phyloP scores from a whole-genome alignment of 306 rosid species.

The Malus sylvestris region DNA sequence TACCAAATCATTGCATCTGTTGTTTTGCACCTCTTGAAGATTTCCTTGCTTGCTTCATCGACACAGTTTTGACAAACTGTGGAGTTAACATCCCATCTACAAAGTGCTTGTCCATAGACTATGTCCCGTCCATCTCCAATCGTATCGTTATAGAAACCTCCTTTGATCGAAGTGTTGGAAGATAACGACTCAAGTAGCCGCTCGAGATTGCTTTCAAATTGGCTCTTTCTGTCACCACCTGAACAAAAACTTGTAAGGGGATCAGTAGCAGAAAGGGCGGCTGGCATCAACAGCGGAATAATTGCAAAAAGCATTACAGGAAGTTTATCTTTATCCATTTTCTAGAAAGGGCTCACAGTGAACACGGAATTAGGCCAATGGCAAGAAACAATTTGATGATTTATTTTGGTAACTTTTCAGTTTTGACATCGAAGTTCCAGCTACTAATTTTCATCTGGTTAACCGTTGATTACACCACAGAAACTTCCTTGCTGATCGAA shows the following conservation, averaged over 20 bases:
- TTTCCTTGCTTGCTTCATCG: constrained; percentile 35
- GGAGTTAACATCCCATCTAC: constrained; percentile 54
- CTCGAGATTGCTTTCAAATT: constrained; percentile 34
- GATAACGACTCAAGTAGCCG: constrained; percentile 33
- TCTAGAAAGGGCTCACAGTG: neutral
- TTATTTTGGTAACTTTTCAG: neutral
- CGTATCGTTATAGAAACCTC: constrained; percentile 30
- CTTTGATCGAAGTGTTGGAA: constrained; percentile 24
- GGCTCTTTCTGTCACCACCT: constrained; percentile 12
- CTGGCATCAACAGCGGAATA: constrained; percentile 10
- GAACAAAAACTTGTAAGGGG: constrained; percentile 26
- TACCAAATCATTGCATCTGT: constrained; percentile 57
- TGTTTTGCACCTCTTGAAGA: constrained; percentile 25
- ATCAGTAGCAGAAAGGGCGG: constrained; percentile 23
- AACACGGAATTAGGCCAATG: neutral
- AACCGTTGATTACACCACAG: neutral
- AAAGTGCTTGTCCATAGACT: constrained; percentile 56
- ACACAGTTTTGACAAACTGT: constrained; percentile 38
- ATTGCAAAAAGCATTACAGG: constrained; percentile 16
- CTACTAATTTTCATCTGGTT: neutral
- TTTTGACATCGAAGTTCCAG: neutral
- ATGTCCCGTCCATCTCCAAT: constrained; percentile 9
- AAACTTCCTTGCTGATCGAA: neutral
- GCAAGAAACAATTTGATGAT: neutral
- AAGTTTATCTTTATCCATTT: neutral